Base-by-base conservation (phyloP, 768 basidiomycete species). In the Galerina marginata region DNA sequence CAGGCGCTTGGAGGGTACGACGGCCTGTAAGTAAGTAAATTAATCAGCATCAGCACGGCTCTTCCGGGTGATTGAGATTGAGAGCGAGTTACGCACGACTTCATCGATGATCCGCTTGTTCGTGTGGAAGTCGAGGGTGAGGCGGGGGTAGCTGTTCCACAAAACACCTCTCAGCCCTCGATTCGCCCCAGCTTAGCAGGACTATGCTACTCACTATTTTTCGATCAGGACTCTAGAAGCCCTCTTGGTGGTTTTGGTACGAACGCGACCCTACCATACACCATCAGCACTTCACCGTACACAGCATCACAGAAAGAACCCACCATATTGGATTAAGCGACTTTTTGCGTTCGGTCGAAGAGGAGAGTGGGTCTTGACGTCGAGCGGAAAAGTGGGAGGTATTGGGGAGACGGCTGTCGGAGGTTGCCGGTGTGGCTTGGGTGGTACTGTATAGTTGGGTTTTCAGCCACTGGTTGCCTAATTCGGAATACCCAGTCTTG, bases 221-320 rank as follows among this genome's bases (percentile, higher is more conserved):
- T 99, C 97, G 74, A 99, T 99, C 80, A 99, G 86, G 71, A 96
- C 94, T 65, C 97, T 90, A 67, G 96, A 98, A 73, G 97, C 96
- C 83, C 96, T 93, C 87, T 99, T 99, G 75, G 96, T 96, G 66
- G 97, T 99, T 84, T 99, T 99, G 72, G 97, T 99, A 76, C 97
- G 93, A 81, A 99, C 96, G 74, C 97, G 95, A 78, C 97, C 97
- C 97, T 98, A 75, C 1, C 16, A 40, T 51, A 56, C 23, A 62
- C 54, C 16, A 54, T 71, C 47, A 69, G 65, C 56, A 64, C 15
- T 57, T 58, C 45, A 58, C 58, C 58, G 14, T 66, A 16, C 20
- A 15, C 23, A 1, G 46, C n/a, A 16, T 48, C 36, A 25, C 14
- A 59, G 6, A 9, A 26, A 16, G 2, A 56, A 79, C 20, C 71